Base-by-base conservation (phyloP, 257 asterid genomes). In the Plantago ovata region DNA sequence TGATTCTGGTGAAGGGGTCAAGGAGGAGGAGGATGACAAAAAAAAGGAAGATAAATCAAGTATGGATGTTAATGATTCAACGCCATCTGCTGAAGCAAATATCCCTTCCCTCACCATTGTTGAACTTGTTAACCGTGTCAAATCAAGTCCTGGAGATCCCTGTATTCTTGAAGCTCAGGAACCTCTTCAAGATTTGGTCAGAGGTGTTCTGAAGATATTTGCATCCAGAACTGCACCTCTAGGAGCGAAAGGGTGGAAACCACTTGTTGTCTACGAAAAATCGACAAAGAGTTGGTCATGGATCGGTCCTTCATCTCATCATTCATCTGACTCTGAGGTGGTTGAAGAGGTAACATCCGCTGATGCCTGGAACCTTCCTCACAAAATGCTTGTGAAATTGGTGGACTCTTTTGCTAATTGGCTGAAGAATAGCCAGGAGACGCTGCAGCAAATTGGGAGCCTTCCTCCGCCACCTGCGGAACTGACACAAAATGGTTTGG, bases 161-260 rank as follows among this genome's bases (percentile, higher is more conserved):
- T 71, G 82, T 67, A 89, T 93, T 75, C 97, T 93, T 51, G 96
- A 93, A 73, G 89, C 99, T 64, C 95, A 84, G 68, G 99, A 93
- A 69, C 99, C 99, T 40, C 99, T 89, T 68, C 97, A 81, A 73
- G 99, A 93, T 81, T 74, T 93, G 75, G 64, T 89, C 64, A 86
- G 99, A 75, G 99, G 99, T 42, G 99, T 93, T 61, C 75, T 93
- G 42, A 93, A 89, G 72, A 84, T 93, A 64, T 81, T 89, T 59
- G 79, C 93, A 42, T 93, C 97, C 43, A 82, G 77, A 79, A 93
- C 96, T 44, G 96, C 99, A 33, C 99, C 99, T 38, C 75, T 86
- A 21, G 99, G 97, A 55, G 99, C 99, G 44, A 93, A 93, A 79
- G 99, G 96, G 62, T 93, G 99, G 99, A 93, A 93, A 75, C 77